Evolutionary conservation across 257 asterid species (phyloP).

Genomic region (Penstemon davidsonii): DNA sequence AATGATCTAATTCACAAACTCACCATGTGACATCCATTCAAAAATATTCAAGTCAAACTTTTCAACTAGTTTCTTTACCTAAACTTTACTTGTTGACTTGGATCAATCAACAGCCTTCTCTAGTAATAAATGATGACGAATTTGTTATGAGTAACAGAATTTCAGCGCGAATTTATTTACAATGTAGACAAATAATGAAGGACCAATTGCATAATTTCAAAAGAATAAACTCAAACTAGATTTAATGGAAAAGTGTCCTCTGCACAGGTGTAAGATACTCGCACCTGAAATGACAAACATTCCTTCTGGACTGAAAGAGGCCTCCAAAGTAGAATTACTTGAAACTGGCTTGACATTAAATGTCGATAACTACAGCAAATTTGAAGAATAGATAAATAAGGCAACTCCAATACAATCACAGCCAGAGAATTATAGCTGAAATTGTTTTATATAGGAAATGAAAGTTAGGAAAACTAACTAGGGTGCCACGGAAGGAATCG

Average conservation of each 20-base stretch:
- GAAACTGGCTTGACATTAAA: slow-evolving; percentile 81
- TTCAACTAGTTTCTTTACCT: slow-evolving; percentile 12
- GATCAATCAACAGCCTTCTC: slow-evolving; percentile 4
- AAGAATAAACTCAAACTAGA: slow-evolving; percentile 17
- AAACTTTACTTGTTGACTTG: neutral
- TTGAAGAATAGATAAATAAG: slow-evolving; percentile 19
- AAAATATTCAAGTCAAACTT: slow-evolving; percentile 1
- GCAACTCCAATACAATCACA: slow-evolving; percentile 12
- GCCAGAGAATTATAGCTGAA: slow-evolving; percentile 5
- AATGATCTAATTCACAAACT: neutral
- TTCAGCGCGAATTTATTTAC: neutral
- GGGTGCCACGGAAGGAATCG: slow-evolving; percentile 88
- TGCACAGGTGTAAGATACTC: neutral
- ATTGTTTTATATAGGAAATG: neutral
- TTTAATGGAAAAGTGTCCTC: neutral
- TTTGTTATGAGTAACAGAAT: neutral
- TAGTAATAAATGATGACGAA: slow-evolving; percentile 11
- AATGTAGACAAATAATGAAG: slow-evolving; percentile 14
- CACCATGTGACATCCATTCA: neutral
- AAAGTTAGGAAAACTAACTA: slow-evolving; percentile 49
- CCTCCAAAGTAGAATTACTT: slow-evolving; percentile 79
- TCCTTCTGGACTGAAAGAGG: slow-evolving; percentile 97
- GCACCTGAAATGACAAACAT: slow-evolving; percentile 93
- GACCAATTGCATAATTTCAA: neutral
- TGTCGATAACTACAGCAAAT: slow-evolving; percentile 59